Evolutionary conservation across 371 early-diverging fungal genomes (phyloP).

Genomic region (Haplosporangium sp.): DNA sequence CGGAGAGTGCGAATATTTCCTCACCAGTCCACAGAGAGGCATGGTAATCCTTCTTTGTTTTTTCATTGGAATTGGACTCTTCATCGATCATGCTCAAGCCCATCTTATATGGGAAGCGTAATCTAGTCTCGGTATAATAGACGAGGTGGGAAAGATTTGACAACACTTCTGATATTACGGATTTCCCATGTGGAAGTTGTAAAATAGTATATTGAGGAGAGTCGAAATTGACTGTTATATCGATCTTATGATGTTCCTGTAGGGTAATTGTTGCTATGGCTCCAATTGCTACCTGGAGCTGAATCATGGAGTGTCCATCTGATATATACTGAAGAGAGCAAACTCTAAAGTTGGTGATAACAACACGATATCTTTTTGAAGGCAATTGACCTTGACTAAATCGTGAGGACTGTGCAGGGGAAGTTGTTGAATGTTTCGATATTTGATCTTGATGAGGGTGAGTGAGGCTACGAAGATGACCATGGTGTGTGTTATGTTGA

Average conservation of each 20-base stretch:
- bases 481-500: not conserved
- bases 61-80: not conserved
- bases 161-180: conserved; percentile 20
- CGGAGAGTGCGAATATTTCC: conserved; percentile 23
- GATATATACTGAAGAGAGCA: conserved; percentile 9
- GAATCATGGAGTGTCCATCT: conserved; percentile 6
- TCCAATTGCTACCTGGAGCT: conserved; percentile 16
- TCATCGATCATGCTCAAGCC: conserved; percentile 3
- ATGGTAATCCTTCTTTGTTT: not conserved
- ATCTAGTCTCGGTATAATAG: conserved; percentile 8
- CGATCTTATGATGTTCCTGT: conserved; percentile 20
- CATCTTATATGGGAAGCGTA: conserved; percentile 29
- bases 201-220: conserved; percentile 27
- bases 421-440: not conserved
- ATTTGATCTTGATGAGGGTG: conserved; percentile 5
- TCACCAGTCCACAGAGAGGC: conserved; percentile 37
- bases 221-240: conserved; percentile 32
- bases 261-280: conserved; percentile 29
- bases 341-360: conserved; percentile 41
- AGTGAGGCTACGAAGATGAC: conserved; percentile 5
- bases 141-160: conserved; percentile 14
- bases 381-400: not conserved
- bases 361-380: conserved; percentile 4
- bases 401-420: not conserved
- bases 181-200: conserved; percentile 9